Evolutionary conservation across 1,284 basidiomycete species (phyloP), one percentile per base, ranked within the genome.

Genomic region (Mycosarcoma maydis): DNA sequence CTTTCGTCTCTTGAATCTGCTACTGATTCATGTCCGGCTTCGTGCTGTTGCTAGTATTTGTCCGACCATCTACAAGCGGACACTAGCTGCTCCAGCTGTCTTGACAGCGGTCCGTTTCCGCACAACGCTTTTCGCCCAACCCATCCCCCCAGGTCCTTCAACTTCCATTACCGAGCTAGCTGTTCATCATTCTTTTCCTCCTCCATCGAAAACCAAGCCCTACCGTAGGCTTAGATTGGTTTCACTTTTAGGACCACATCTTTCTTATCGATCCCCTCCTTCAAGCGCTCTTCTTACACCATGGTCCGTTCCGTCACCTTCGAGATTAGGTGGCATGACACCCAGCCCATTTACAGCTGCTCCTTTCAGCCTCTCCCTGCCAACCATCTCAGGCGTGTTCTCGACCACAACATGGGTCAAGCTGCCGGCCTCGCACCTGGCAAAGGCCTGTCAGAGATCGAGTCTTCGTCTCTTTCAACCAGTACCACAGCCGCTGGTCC

Each of bases 271-370:
- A n/a, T n/a, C n/a, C n/a, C n/a, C n/a, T n/a, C n/a, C n/a, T n/a
- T n/a, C n/a, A n/a, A n/a, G n/a, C 27, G 13, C 7, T 29, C 27
- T 29, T 29, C 27, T 13, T 29, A 7, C 27, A 71, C 14, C 56
- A 80, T 81, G 78, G 78, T 81, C 11, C 77, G 77, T 49, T 76
- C 77, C 33, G 72, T 75, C 52, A 80, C 80, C 19, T 80, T 81
- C 54, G 80, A 81, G 54, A 80, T 81, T 48, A 65, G 78, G 38
- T 81, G 80, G 80, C 80, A 81, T 39, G 76, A 81, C 54, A 80
- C 75, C 40, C 72, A 79, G 46, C 80, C 80, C 19, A 80, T 81
- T 58, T 81, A 79, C 51, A 73, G 75, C 40, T 79, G 77, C 52
- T 69, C 71, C 16, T 80, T 81, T 37, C 78, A 80, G 38, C 75